These are phyloP conservation scores for Ambrosia hybrid DNA, from an alignment of 140 eudicot genomes.

Conservation along the genomic window DNA sequence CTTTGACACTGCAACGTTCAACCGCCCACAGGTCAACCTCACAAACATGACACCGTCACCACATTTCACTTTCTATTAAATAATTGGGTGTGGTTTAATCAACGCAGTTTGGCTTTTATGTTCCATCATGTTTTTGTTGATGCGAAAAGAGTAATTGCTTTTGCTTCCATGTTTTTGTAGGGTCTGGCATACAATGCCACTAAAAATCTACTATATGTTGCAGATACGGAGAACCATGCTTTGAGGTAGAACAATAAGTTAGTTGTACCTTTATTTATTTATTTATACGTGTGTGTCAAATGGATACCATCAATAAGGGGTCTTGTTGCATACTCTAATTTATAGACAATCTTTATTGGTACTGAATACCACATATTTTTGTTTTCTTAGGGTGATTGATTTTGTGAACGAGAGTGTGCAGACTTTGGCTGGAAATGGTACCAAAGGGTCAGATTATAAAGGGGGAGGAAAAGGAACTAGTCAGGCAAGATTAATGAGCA, in stretches of 20 bases:
- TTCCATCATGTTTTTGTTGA: constrained; percentile 19
- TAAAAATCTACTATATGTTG: constrained; percentile 88
- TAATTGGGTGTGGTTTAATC: neutral
- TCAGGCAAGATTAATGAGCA: constrained; percentile 61
- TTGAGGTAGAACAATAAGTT: constrained; percentile 55
- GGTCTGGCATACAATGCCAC: constrained; percentile 88
- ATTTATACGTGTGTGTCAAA: constrained; percentile 3
- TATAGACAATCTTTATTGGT: neutral
- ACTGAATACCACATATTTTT: constrained; percentile 18
- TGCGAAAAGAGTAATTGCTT: constrained; percentile 8
- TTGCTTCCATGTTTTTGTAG: constrained; percentile 38
- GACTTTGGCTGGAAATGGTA: constrained; percentile 97
- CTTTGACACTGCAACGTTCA: constrained; percentile 84
- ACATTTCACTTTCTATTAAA: neutral
- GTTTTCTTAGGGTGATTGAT: constrained; percentile 76
- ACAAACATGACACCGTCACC: constrained; percentile 1
- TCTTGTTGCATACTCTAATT: constrained; percentile 5
- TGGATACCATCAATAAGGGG: neutral
- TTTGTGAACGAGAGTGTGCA: constrained; percentile 83
- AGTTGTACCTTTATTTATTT: neutral
- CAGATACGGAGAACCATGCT: constrained; percentile 98
- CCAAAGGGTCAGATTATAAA: constrained; percentile 91
- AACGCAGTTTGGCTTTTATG: constrained; percentile 12
- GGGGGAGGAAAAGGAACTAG: constrained; percentile 80
- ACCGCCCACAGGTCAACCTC: constrained; percentile 83